Base-by-base conservation (phyloP, 2,329 filamentous ascomycete species). In the Colletotrichum magnum region DNA sequence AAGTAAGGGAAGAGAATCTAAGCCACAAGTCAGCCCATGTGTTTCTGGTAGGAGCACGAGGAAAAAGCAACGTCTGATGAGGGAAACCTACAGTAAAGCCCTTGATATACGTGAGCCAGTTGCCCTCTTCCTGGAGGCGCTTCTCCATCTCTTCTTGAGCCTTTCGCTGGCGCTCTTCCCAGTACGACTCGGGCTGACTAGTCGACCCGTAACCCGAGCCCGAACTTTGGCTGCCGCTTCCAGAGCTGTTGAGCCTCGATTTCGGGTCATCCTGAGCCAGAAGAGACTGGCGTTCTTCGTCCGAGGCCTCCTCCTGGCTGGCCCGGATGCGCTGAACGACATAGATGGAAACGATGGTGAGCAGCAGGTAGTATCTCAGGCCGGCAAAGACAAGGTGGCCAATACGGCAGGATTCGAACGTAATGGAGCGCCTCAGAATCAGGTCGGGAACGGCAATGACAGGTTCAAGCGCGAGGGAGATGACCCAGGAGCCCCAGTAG, bases 1-100 rank as follows among this genome's bases (percentile, higher is more conserved):
- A 97, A 84, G 75, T 94, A 93, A 0, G 93, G 93, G 32, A 95
- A 83, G 77, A 97, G 92, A 43, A 95, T 81, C 88, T 91, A 65
- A 15, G 24, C 2, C 2, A 24, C 48, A 6, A 36, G 24, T 70
- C 21, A 70, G 58, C 3, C 24, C 21, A 26, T 36, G 61, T 26
- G 21, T 41, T 41, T 71, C 28, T n/a, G 50, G 21, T 9, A 10
- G 15, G 18, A 13, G 10, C n/a, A 32, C 15, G 3, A 28, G 12
- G 6, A 13, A 62, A 43, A 47, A 68, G 56, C 26, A 53, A 9
- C 24, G n/a, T 12, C n/a, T 63, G 69, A 26, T 53, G 60, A 6
- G 26, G 21, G 52, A 32, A 43, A 71, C 80, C 67, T 78, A 86
- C 88, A 75, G 85, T 84, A 80, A 94, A 97, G 6, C 91, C 89